These are phyloP conservation scores for Spiraea crenata DNA, from an alignment of 331 rosid species.

Conservation along the genomic window DNA sequence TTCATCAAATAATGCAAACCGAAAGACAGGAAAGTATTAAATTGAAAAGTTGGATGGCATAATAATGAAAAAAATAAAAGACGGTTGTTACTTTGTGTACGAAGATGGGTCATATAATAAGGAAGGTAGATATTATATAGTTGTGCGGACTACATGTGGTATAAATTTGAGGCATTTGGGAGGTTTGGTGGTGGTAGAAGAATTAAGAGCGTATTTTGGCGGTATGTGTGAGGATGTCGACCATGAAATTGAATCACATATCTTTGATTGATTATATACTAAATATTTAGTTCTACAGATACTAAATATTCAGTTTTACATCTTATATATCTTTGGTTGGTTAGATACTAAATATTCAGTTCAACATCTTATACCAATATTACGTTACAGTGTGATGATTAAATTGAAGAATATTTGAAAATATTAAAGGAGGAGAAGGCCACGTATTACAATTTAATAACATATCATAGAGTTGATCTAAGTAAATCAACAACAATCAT, in stretches of 20 bases:
- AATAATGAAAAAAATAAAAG: neutral
- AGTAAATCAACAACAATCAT: too few species aligned
- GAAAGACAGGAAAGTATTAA: neutral
- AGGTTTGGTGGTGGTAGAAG: slow-evolving; percentile 14
- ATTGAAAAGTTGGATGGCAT: neutral
- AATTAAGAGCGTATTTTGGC: neutral
- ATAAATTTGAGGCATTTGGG: neutral
- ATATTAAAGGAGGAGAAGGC: too few species aligned
- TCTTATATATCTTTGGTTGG: neutral
- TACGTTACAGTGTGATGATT: too few species aligned
- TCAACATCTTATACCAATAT: neutral
- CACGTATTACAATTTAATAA: too few species aligned
- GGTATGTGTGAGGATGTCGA: neutral
- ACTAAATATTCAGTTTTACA: neutral
- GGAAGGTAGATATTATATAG: neutral
- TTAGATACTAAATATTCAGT: neutral
- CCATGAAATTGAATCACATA: neutral
- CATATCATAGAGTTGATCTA: too few species aligned
- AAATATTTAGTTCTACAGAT: too few species aligned
- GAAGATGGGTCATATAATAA: neutral
- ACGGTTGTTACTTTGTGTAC: neutral
- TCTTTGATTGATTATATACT: too few species aligned
- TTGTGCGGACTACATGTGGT: slow-evolving; percentile 1
- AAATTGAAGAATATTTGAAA: too few species aligned
- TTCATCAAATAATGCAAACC: neutral